Evolutionary conservation across 805 yeast species (phyloP), one percentile per base, ranked within the genome.

Genomic region (Metschnikowia noctiluminum): DNA sequence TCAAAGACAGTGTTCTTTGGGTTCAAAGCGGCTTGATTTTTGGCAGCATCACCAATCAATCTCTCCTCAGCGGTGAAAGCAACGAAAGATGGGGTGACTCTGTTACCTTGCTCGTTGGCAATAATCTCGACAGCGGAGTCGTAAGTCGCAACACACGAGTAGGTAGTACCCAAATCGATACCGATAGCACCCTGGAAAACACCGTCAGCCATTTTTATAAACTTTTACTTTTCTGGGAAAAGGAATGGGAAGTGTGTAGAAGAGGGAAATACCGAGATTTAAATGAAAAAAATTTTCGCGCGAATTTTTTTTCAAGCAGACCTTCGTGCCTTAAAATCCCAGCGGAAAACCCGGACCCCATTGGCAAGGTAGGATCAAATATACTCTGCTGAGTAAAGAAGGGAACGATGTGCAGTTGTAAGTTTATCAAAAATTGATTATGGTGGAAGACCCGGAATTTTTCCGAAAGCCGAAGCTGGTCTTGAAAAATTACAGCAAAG

Each of bases 31-130:
- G 78, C 78, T 63, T 73, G 78, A 64, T 73, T 73, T 69, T 73
- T 73, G 56, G 78, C 78, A 56, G 78, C 77, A 62, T 73, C 78
- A 71, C 78, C 78, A 62, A 73, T 73, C 66, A 73, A 73, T 70
- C 78, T 70, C 70, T 73, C 78, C 66, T 71, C 76, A 60, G 64
- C 63, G 57, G 68, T 73, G 69, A 73, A 73, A 56, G 77, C 78
- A 62, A 73, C 78, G 69, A 73, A 73, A 51, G 78, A 73, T 60
- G 78, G 78, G 58, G 78, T 73, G 62, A 71, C 76, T 69, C 78
- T 70, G 74, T 73, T 73, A 73, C 78, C 78, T 66, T 73, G 78
- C 61, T 73, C 78, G 64, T 73, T 73, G 66, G 78, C 78, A 64
- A 73, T 73, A 60, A 73, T 73, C 64, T 73, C 78, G 60, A 73